phyloP scores from a whole-genome alignment of 2,329 filamentous ascomycete genomes.

The Colletotrichum trifolii region DNA sequence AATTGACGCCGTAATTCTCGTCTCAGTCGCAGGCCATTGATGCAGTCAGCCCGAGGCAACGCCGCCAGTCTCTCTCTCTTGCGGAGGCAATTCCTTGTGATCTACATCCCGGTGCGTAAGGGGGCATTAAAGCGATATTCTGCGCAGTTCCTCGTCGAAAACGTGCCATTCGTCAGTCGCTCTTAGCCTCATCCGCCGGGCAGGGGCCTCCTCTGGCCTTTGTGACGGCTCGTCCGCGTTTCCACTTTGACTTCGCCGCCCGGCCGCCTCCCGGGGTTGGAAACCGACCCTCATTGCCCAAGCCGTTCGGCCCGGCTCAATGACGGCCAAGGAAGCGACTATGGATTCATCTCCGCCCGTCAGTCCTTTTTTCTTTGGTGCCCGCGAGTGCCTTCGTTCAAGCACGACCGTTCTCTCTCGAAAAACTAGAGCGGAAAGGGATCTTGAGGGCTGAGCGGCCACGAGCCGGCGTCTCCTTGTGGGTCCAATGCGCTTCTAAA shows the following conservation, averaged over 20 bases:
- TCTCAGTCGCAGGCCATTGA: constrained; percentile 14
- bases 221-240: constrained; percentile 11
- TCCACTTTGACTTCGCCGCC: neutral
- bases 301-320: constrained; percentile 26
- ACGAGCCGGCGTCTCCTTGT: constrained; percentile 13
- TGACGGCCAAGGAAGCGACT: constrained; percentile 17
- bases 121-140: neutral
- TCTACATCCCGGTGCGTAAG: no score
- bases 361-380: neutral
- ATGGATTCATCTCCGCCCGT: constrained; percentile 5
- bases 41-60: constrained; percentile 25
- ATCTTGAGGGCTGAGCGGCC: constrained; percentile 17
- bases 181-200: neutral
- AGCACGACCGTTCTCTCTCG: neutral
- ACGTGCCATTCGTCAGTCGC: constrained; percentile 3
- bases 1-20: constrained; percentile 8
- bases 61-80: constrained; percentile 13
- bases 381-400: neutral
- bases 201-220: constrained; percentile 25
- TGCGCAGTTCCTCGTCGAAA: neutral
- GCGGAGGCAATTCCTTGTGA: constrained; percentile 10
- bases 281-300: neutral
- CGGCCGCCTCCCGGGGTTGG: constrained; percentile 7
- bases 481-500: neutral
- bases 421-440: neutral